Conservation (phyloP, 495 filamentous ascomycete species). For the Podospora sp. region DNA sequence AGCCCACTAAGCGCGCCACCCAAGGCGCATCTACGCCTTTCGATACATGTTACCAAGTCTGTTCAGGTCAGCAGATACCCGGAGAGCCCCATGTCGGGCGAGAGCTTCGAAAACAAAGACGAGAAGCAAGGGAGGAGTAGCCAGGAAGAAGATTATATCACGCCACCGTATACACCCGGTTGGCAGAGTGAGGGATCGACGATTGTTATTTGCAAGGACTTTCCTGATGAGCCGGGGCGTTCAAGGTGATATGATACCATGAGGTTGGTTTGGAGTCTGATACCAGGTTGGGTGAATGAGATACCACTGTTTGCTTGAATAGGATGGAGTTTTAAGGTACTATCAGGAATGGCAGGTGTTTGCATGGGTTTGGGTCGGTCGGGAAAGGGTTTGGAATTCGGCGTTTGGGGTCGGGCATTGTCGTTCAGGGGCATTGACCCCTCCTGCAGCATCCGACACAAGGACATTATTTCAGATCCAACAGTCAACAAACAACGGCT, state of each 20-base stretch:
- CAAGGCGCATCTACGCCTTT: constrained; percentile 27
- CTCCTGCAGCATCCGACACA: too few relatives aligned
- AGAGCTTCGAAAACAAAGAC: constrained; percentile 14
- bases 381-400: background rate
- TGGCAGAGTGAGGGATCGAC: constrained; percentile 17
- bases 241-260: background rate
- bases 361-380: background rate
- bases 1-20: constrained; percentile 27
- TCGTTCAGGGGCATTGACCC: background rate
- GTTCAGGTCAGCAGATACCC: constrained; percentile 21
- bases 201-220: constrained; percentile 6
- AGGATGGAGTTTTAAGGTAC: background rate
- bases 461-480: too few relatives aligned
- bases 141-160: background rate
- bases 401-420: background rate
- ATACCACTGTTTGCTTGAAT: background rate
- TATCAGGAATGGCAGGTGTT: background rate
- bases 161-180: background rate
- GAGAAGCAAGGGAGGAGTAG: background rate
- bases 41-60: constrained; percentile 26
- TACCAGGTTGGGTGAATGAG: background rate
- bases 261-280: background rate
- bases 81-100: constrained; percentile 9
- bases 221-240: background rate
- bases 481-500: too few relatives aligned